These are phyloP conservation scores for Ophiostoma sp. DNA, from an alignment of 2,329 filamentous ascomycete species.

Conservation along the genomic window DNA sequence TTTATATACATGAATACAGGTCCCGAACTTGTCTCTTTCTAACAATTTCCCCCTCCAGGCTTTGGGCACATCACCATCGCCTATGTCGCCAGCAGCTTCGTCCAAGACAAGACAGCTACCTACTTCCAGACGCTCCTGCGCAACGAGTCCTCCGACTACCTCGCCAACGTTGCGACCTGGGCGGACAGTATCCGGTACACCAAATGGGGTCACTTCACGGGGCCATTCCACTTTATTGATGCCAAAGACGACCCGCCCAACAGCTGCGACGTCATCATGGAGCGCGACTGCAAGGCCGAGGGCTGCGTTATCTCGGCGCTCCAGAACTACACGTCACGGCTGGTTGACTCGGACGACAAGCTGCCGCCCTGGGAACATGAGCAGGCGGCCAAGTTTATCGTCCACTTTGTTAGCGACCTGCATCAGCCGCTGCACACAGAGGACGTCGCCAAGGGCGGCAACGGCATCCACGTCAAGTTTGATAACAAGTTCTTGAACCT, in stretches of 20 bases:
- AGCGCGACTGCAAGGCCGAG: slow-evolving; percentile 60
- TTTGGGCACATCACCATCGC: slow-evolving; percentile 67
- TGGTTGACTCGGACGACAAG: slow-evolving; percentile 44
- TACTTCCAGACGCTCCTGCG: slow-evolving; percentile 60
- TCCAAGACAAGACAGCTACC: slow-evolving; percentile 54
- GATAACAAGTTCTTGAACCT: slow-evolving; percentile 60
- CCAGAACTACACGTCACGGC: slow-evolving; percentile 60
- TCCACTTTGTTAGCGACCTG: slow-evolving; percentile 70
- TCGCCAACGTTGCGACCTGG: slow-evolving; percentile 66
- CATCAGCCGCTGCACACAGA: slow-evolving; percentile 69
- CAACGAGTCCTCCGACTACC: slow-evolving; percentile 56
- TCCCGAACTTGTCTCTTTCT: neutral
- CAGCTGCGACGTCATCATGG: slow-evolving; percentile 57
- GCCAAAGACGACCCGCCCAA: slow-evolving; percentile 62
- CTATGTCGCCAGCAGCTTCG: slow-evolving; percentile 62
- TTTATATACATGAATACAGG: neutral
- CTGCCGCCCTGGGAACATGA: slow-evolving; percentile 50
- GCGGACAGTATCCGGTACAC: slow-evolving; percentile 67
- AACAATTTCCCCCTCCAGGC: slow-evolving; percentile 40
- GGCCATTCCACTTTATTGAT: slow-evolving; percentile 68
- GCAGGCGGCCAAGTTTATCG: slow-evolving; percentile 65
- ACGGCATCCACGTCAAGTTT: slow-evolving; percentile 66
- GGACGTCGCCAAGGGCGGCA: slow-evolving; percentile 64
- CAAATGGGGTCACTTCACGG: slow-evolving; percentile 61
- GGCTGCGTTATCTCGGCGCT: slow-evolving; percentile 65